These are phyloP conservation scores for Cyanodermella asteris DNA, from an alignment of 2,329 filamentous ascomycete species.

Conservation along the genomic window DNA sequence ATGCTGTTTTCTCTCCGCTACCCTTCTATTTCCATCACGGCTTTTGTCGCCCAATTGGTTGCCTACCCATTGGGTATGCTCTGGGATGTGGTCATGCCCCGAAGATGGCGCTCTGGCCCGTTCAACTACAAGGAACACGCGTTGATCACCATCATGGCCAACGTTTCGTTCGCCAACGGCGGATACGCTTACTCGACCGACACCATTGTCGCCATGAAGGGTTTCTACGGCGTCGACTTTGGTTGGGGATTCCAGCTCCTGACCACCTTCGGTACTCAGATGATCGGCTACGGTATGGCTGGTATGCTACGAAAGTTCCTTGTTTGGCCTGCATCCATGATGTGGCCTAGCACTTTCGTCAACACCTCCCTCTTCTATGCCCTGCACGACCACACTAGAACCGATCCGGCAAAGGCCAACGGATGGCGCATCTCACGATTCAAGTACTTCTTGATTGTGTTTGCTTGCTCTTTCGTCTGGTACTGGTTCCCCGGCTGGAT, in stretches of 20 bases:
- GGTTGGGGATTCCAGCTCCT: constrained; percentile 45
- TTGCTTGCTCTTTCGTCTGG: constrained; percentile 36
- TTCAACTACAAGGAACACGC: constrained; percentile 27
- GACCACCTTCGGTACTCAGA: constrained; percentile 45
- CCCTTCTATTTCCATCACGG: constrained; percentile 36
- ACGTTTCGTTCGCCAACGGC: constrained; percentile 42
- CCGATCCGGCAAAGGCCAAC: constrained; percentile 32
- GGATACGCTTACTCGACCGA: constrained; percentile 48
- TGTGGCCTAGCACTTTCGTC: constrained; percentile 49
- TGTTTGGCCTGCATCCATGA: constrained; percentile 39
- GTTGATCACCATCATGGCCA: constrained; percentile 31
- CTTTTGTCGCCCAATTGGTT: constrained; percentile 39
- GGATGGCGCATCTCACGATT: constrained; percentile 47
- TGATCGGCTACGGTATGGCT: constrained; percentile 46
- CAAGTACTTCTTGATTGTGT: constrained; percentile 38
- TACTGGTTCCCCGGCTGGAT: constrained; percentile 50
- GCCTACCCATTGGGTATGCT: constrained; percentile 30
- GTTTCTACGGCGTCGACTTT: constrained; percentile 51
- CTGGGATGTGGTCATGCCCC: constrained; percentile 19
- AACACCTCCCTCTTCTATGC: constrained; percentile 47
- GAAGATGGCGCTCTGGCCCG: constrained; percentile 19
- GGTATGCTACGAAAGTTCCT: constrained; percentile 45
- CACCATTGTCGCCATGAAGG: constrained; percentile 46
- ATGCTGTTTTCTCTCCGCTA: constrained; percentile 36
- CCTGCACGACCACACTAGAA: constrained; percentile 42